Conservation (phyloP, 75 land plant species). For the Sequoiadendron giganteum region DNA sequence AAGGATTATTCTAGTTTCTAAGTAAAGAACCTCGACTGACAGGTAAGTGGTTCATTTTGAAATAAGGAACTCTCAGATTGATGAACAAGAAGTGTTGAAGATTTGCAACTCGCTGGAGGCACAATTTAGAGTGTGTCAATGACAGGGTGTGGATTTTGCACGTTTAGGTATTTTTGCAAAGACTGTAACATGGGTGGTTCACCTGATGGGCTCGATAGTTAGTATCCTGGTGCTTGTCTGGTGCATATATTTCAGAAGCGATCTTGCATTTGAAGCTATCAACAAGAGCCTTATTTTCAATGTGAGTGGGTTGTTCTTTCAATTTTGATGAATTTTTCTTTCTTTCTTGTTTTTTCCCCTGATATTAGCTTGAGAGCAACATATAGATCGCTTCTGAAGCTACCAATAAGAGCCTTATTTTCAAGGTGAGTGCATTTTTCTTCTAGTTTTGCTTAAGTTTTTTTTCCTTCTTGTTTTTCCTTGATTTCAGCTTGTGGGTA, state of each 20-base stretch:
- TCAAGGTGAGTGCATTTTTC: too few relatives aligned
- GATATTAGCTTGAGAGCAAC: neutral
- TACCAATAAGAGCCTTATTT: too few relatives aligned
- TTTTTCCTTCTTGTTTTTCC: too few relatives aligned
- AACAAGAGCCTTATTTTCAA: conserved; percentile 69
- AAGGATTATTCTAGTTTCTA: too few relatives aligned
- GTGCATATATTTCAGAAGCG: conserved; percentile 61
- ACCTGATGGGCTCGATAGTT: conserved; percentile 39
- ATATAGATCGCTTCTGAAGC: neutral
- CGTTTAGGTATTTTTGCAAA: conserved; percentile 19
- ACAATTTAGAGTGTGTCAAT: neutral
- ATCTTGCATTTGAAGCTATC: conserved; percentile 48
- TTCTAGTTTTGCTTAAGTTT: too few relatives aligned
- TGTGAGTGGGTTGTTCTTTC: conserved; percentile 19
- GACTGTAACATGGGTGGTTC: conserved; percentile 44
- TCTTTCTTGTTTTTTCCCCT: neutral
- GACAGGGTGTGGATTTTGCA: neutral
- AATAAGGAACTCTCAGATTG: neutral
- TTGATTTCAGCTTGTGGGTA: neutral
- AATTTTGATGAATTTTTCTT: neutral
- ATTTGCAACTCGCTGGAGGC: neutral
- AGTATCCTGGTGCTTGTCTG: conserved; percentile 59
- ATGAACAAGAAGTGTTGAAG: neutral
- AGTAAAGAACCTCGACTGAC: neutral
- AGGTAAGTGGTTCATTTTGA: neutral